phyloP scores from a whole-genome alignment of 139 green algal genomes.

The Edaphochlamys debaryana region DNA sequence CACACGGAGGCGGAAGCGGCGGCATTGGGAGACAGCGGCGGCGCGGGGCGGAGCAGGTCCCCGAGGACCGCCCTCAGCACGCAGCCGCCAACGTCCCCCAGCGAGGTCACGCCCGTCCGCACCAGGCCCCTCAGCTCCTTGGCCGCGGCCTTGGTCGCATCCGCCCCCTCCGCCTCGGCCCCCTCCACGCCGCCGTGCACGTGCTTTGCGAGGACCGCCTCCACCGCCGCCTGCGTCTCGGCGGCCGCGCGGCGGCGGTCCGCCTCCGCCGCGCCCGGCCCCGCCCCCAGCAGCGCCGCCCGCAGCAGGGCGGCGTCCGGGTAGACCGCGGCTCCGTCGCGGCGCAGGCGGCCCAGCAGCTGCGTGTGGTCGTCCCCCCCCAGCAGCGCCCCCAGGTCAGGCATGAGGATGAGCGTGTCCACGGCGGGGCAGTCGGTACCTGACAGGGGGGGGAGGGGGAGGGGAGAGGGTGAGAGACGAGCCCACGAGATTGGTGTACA shows the following conservation, averaged over 20 bases:
- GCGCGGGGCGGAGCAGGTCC: not conserved
- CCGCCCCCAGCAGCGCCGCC: slow-evolving; percentile 30
- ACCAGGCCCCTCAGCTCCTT: not conserved
- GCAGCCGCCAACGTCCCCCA: not conserved
- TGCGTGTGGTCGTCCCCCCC: slow-evolving; percentile 65
- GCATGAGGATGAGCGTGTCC: slow-evolving; percentile 58
- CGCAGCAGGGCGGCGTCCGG: slow-evolving; percentile 33
- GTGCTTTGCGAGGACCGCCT: slow-evolving; percentile 19
- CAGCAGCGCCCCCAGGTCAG: slow-evolving; percentile 51
- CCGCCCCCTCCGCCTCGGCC: not conserved
- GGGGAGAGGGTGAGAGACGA: too few species aligned
- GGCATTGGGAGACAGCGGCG: not conserved
- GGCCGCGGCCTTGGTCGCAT: not conserved
- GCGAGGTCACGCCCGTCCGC: not conserved
- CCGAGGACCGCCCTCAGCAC: slow-evolving; percentile 14
- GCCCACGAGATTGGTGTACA: too few species aligned
- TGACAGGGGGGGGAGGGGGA: too few species aligned
- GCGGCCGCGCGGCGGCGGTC: not conserved
- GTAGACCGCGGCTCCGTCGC: slow-evolving; percentile 62
- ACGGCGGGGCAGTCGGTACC: slow-evolving; percentile 63
- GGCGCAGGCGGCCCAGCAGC: slow-evolving; percentile 51
- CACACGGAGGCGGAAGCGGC: not conserved
- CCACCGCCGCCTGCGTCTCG: not conserved
- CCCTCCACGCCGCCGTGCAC: slow-evolving; percentile 1
- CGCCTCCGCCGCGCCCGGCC: slow-evolving; percentile 25